Evolutionary conservation across 106 monocot species (phyloP).

Genomic region (Hemerocallis citrina): DNA sequence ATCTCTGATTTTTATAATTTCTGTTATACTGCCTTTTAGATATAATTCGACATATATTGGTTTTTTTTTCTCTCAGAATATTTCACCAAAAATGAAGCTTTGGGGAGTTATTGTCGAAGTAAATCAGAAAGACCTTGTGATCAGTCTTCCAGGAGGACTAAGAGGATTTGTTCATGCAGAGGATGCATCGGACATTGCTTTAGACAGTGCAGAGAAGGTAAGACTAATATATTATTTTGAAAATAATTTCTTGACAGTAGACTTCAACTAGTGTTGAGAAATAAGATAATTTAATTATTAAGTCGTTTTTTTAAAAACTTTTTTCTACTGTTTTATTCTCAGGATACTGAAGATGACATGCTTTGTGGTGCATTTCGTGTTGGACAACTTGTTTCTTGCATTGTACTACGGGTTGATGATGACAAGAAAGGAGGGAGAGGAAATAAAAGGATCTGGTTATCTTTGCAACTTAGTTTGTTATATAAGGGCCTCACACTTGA

Average conservation of each 20-base stretch:
- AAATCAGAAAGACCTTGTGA: constrained; percentile 75
- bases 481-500: constrained; percentile 76
- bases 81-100: constrained; percentile 79
- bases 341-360: constrained; percentile 46
- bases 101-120: constrained; percentile 83
- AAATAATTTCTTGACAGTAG: not conserved
- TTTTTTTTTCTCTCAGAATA: constrained; percentile 40
- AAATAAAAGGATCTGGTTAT: constrained; percentile 70
- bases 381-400: constrained; percentile 74
- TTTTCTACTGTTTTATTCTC: constrained; percentile 14
- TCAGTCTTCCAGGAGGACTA: constrained; percentile 89
- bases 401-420: constrained; percentile 59
- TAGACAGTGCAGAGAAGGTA: constrained; percentile 42
- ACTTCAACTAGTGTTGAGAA: too few relatives aligned
- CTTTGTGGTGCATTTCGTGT: constrained; percentile 46
- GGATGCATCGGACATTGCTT: constrained; percentile 49
- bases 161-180: constrained; percentile 82
- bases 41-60: not conserved
- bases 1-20: too few relatives aligned
- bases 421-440: constrained; percentile 74
- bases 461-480: constrained; percentile 64
- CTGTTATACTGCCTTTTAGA: not conserved
- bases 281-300: too few relatives aligned
- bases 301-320: too few relatives aligned
- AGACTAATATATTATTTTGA: not conserved